phyloP scores from a whole-genome alignment of 345 rosid species.

The Populus simonii region DNA sequence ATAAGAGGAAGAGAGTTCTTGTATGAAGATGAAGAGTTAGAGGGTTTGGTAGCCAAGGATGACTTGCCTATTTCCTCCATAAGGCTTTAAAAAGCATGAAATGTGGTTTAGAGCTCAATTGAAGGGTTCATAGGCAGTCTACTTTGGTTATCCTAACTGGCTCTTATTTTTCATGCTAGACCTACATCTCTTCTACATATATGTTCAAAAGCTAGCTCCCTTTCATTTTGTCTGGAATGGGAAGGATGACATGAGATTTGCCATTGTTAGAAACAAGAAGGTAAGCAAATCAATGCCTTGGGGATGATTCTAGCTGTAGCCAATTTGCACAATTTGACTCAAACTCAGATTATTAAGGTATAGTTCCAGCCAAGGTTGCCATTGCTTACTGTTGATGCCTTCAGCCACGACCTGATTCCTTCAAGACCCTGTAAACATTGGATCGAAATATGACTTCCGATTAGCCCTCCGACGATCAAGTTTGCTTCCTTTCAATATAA shows the following conservation, averaged over 20 bases:
- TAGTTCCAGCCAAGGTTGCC: too few relatives aligned
- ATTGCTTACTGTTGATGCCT: too few relatives aligned
- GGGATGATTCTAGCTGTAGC: background rate
- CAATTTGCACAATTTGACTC: background rate
- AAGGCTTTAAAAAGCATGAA: background rate
- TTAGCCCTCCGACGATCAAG: too few relatives aligned
- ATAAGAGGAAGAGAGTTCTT: slow-evolving; percentile 38
- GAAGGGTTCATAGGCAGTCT: slow-evolving; percentile 26
- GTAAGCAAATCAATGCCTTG: background rate
- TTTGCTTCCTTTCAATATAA: too few relatives aligned
- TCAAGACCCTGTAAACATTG: too few relatives aligned
- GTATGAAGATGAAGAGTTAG: slow-evolving; percentile 43
- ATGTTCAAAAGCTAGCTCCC: background rate
- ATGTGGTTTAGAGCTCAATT: background rate
- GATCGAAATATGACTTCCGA: too few relatives aligned
- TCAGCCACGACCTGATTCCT: too few relatives aligned
- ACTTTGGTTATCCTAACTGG: slow-evolving; percentile 36
- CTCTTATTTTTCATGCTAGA: slow-evolving; percentile 33
- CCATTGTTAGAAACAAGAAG: background rate
- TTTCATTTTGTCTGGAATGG: background rate
- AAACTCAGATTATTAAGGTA: too few relatives aligned
- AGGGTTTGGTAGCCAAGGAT: slow-evolving; percentile 51
- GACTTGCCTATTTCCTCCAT: slow-evolving; percentile 47
- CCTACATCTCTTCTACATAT: slow-evolving; percentile 5
- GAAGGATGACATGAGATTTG: background rate